phyloP scores from a whole-genome alignment of 1,284 basidiomycete species.

The Pterulicium gracile region DNA sequence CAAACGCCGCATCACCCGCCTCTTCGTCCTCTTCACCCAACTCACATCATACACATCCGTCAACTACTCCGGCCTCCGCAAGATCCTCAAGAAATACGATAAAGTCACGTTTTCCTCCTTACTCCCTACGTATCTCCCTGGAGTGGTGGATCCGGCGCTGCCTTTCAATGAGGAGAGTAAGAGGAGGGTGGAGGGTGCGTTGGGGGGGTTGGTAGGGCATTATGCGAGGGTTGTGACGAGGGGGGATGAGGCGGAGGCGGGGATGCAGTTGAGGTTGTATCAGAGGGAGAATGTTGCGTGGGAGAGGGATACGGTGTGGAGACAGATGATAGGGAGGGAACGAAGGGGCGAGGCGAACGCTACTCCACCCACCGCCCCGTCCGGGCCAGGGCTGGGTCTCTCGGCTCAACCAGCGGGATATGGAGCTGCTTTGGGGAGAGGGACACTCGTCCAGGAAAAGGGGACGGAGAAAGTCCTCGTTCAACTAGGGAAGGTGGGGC shows the following conservation, averaged over 20 bases:
- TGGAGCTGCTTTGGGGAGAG: too few species aligned
- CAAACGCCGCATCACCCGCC: conserved; percentile 82
- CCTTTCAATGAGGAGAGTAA: conserved; percentile 66
- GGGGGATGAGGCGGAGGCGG: conserved; percentile 64
- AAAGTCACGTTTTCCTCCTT: conserved; percentile 59
- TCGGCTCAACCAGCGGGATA: too few species aligned
- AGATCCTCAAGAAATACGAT: conserved; percentile 98
- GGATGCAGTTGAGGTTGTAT: conserved; percentile 78
- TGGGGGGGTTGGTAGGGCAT: conserved; percentile 57
- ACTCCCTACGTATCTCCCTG: conserved; percentile 49
- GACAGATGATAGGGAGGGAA: conserved; percentile 92
- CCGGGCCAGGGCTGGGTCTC: too few species aligned
- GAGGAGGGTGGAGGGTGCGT: conserved; percentile 51
- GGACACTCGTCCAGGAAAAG: conserved; percentile 42
- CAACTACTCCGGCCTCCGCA: conserved; percentile 91
- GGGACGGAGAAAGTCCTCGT: too few species aligned
- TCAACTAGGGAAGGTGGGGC: conserved; percentile 26
- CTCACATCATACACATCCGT: conserved; percentile 90
- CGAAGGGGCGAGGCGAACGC: conserved; percentile 51
- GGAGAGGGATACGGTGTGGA: conserved; percentile 94
- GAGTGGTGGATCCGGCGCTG: conserved; percentile 54
- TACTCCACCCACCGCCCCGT: too few species aligned
- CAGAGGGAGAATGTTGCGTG: conserved; percentile 91
- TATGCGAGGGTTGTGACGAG: conserved; percentile 84
- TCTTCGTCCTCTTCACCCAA: conserved; percentile 81